Conservation (phyloP, 73 alveolate genomes). For the Strombidium stylifer region DNA sequence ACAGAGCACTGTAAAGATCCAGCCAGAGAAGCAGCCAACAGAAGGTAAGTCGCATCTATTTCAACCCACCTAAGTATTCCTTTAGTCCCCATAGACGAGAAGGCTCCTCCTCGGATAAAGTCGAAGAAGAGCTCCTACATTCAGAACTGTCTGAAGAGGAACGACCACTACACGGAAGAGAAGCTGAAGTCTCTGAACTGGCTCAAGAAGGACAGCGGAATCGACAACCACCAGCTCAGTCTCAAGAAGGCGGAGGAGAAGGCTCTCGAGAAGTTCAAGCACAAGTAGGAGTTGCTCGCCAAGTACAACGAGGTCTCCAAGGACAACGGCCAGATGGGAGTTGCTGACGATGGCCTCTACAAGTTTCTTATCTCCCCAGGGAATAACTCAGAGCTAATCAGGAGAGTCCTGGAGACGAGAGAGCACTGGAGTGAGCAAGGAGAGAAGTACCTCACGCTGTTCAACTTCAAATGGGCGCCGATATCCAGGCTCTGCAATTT, state of each 20-base stretch:
- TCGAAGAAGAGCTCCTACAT: too few species aligned
- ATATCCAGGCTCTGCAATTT: slow-evolving; percentile 65
- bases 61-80: too few species aligned
- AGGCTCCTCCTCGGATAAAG: too few species aligned
- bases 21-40: too few species aligned
- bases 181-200: too few species aligned
- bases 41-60: too few species aligned
- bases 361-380: slow-evolving; percentile 46
- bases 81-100: too few species aligned
- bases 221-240: too few species aligned
- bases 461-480: slow-evolving; percentile 76
- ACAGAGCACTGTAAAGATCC: too few species aligned
- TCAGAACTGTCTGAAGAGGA: too few species aligned
- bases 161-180: too few species aligned
- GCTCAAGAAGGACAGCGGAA: too few species aligned
- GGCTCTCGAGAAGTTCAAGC: not conserved
- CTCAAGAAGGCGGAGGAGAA: slow-evolving; percentile 12
- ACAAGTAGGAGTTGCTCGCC: slow-evolving; percentile 11
- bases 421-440: slow-evolving; percentile 50
- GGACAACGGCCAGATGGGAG: not conserved
- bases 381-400: slow-evolving; percentile 58
- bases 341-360: slow-evolving; percentile 28
- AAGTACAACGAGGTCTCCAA: slow-evolving; percentile 34
- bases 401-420: slow-evolving; percentile 50
- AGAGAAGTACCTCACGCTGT: slow-evolving; percentile 50